Evolutionary conservation across 2,329 filamentous ascomycete species (phyloP).

Genomic region (Exophiala lecanii-corni): DNA sequence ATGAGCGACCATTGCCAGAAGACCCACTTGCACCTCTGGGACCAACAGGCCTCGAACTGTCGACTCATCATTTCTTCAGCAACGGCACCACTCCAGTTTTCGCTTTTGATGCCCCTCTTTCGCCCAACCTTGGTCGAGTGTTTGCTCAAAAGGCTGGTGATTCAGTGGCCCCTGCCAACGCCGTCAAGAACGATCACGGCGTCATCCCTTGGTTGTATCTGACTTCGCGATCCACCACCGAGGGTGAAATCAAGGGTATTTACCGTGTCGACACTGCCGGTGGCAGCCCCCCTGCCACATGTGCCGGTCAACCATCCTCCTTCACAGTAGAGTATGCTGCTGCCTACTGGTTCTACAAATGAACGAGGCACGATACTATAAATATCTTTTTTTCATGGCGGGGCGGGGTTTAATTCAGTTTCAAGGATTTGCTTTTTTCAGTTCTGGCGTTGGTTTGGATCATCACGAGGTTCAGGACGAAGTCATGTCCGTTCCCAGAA

Average conservation of each 20-base stretch:
- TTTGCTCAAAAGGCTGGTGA: conserved; percentile 59
- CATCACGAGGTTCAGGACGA: too few relatives aligned
- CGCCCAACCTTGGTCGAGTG: conserved; percentile 53
- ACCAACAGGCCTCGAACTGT: conserved; percentile 59
- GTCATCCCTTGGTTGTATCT: conserved; percentile 82
- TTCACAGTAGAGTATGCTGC: conserved; percentile 79
- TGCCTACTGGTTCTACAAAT: conserved; percentile 63
- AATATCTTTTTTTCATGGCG: too few relatives aligned
- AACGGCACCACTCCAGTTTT: conserved; percentile 71
- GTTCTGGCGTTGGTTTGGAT: too few relatives aligned
- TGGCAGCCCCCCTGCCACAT: conserved; percentile 69
- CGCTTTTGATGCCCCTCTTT: conserved; percentile 55
- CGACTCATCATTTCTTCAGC: conserved; percentile 78
- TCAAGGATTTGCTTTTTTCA: too few relatives aligned
- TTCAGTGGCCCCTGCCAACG: conserved; percentile 58
- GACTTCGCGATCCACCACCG: conserved; percentile 33
- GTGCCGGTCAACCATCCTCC: conserved; percentile 54
- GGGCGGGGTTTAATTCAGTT: too few relatives aligned
- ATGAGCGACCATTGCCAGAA: conserved; percentile 58
- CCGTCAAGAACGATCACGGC: conserved; percentile 54
- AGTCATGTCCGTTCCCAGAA: too few relatives aligned
- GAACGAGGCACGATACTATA: conserved; percentile 1
- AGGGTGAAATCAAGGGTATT: conserved; percentile 54
- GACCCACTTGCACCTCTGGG: conserved; percentile 33
- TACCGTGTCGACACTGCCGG: conserved; percentile 83